phyloP scores from a whole-genome alignment of 306 rosid species.

The Prunus kanzakura region DNA sequence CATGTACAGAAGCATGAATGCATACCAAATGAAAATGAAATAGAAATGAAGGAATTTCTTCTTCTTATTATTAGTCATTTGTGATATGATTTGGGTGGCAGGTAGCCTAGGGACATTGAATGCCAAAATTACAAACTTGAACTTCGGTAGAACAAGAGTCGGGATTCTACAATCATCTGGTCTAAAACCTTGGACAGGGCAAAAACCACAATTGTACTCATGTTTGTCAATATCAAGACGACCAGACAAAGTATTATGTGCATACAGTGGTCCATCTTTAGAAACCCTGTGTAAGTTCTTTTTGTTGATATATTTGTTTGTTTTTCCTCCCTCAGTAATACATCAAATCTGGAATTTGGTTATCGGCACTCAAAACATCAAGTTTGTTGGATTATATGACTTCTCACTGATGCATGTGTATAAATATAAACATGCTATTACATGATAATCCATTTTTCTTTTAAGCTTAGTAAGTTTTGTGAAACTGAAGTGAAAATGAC shows the following conservation, averaged over 20 bases:
- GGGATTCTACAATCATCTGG: conserved; percentile 39
- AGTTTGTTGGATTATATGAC: not conserved
- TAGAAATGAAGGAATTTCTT: conserved; percentile 17
- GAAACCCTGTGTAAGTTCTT: conserved; percentile 49
- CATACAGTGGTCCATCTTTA: conserved; percentile 19
- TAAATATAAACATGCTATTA: not conserved
- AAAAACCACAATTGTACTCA: conserved; percentile 40
- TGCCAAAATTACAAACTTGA: conserved; percentile 41
- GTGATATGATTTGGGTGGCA: conserved; percentile 28
- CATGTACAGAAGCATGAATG: not conserved
- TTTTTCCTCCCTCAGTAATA: conserved; percentile 2
- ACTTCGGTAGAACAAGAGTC: conserved; percentile 34
- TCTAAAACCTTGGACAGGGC: conserved; percentile 46
- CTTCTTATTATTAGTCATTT: not conserved
- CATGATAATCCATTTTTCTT: not conserved
- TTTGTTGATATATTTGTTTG: not conserved
- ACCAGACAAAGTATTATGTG: conserved; percentile 29
- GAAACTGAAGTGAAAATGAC: not conserved
- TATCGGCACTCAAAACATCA: not conserved
- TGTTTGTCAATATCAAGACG: conserved; percentile 39
- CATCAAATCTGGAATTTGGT: not conserved
- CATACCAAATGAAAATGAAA: conserved; percentile 2
- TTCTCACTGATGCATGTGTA: not conserved
- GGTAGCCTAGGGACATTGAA: conserved; percentile 63
- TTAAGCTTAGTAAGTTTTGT: not conserved